Conservation (phyloP, 495 filamentous ascomycete genomes). For the Penicillium mononematosum region DNA sequence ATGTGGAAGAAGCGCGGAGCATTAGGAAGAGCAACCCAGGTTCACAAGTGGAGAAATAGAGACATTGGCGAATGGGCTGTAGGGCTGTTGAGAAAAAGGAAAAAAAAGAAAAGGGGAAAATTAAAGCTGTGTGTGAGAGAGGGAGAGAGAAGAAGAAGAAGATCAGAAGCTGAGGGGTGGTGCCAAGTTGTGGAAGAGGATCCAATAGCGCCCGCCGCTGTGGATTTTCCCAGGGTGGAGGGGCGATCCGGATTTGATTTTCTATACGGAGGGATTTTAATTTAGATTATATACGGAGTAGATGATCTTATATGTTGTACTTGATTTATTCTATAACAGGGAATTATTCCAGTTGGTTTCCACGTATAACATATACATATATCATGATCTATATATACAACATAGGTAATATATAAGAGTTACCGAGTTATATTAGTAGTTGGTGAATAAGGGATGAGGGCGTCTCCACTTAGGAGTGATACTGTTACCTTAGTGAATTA, state of each 20-base stretch:
- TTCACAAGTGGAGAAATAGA: conserved; percentile 20
- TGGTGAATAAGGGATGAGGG: neutral
- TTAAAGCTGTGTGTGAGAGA: neutral
- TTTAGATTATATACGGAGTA: too few species aligned
- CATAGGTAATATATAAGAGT: too few species aligned
- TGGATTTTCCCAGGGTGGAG: conserved; percentile 18
- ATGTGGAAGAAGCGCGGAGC: conserved; percentile 6
- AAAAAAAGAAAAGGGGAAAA: neutral
- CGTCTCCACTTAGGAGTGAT: neutral
- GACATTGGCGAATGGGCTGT: conserved; percentile 8
- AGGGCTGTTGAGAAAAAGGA: neutral
- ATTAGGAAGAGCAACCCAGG: conserved; percentile 4
- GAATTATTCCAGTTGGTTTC: too few species aligned
- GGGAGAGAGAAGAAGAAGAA: conserved; percentile 9
- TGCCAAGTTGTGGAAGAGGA: conserved; percentile 21
- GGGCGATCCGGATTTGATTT: conserved; percentile 11
- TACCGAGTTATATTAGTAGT: too few species aligned
- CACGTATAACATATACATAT: too few species aligned
- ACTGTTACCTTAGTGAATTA: neutral
- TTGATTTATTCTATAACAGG: too few species aligned
- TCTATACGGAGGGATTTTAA: too few species aligned
- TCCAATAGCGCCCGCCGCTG: conserved; percentile 21
- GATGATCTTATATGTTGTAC: too few species aligned
- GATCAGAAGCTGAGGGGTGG: conserved; percentile 21
- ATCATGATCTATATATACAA: too few species aligned